Conservation (phyloP, 345 rosid genomes). For the Dipteronia sinensis region DNA sequence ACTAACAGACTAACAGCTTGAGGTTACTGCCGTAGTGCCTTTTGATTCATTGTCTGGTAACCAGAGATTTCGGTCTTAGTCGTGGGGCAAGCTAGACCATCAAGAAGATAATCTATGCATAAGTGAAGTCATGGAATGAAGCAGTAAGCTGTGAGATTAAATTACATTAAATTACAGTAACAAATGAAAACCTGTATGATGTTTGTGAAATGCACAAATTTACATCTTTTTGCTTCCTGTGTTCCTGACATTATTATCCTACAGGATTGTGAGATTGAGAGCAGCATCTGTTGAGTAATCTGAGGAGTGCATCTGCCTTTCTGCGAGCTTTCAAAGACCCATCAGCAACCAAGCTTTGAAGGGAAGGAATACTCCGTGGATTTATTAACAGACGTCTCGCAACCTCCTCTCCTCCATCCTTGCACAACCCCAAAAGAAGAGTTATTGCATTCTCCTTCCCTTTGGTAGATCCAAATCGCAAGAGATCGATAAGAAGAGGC, state of each 20-base stretch:
- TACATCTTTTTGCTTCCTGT: conserved; percentile 11
- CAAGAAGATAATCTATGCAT: not conserved
- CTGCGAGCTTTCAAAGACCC: conserved; percentile 66
- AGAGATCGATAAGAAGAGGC: conserved; percentile 60
- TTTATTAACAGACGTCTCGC: conserved; percentile 49
- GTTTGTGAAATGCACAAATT: conserved; percentile 27
- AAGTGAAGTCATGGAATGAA: conserved; percentile 3
- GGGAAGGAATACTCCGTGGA: conserved; percentile 71
- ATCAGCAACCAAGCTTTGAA: conserved; percentile 53
- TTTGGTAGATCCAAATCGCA: conserved; percentile 64
- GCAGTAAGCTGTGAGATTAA: conserved; percentile 5
- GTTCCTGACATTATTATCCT: conserved; percentile 21
- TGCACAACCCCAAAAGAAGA: conserved; percentile 61
- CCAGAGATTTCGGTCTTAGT: not conserved
- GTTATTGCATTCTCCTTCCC: conserved; percentile 67
- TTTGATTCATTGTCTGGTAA: not conserved
- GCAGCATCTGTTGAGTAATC: conserved; percentile 62
- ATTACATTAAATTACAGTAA: conserved; percentile 14
- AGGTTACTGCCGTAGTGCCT: not conserved
- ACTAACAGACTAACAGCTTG: not conserved
- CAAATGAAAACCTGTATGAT: conserved; percentile 6
- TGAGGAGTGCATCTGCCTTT: conserved; percentile 66
- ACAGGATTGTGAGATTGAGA: conserved; percentile 49
- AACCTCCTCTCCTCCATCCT: conserved; percentile 64
- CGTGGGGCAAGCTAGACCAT: not conserved